These are phyloP conservation scores for Coniferiporia weirii DNA, from an alignment of 1,284 basidiomycete species.

Conservation along the genomic window DNA sequence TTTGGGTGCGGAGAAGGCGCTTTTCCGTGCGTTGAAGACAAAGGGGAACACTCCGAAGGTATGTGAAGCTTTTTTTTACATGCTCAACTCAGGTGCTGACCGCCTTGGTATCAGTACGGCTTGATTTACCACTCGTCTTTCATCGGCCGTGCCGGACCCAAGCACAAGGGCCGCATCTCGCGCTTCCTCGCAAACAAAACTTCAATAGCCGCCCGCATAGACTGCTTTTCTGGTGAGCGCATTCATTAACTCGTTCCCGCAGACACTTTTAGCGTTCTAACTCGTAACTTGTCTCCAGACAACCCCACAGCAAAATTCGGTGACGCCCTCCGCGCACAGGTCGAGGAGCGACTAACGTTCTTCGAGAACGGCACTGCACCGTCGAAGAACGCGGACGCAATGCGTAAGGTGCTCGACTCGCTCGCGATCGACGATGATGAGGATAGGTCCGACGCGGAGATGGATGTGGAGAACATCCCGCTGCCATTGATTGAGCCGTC, in stretches of 20 bases:
- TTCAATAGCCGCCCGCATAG: slow-evolving; percentile 96
- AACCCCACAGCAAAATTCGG: slow-evolving; percentile 92
- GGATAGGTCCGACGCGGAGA: slow-evolving; percentile 65
- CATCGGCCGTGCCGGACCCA: slow-evolving; percentile 92
- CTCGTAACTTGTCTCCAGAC: slow-evolving; percentile 39
- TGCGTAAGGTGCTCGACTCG: slow-evolving; percentile 69
- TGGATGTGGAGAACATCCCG: slow-evolving; percentile 47
- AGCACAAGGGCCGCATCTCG: slow-evolving; percentile 97
- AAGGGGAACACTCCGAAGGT: slow-evolving; percentile 99
- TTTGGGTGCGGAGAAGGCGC: slow-evolving; percentile 95
- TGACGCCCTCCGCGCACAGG: slow-evolving; percentile 88
- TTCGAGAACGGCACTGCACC: slow-evolving; percentile 81
- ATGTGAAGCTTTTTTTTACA: slow-evolving; percentile 18
- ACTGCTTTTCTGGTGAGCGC: slow-evolving; percentile 83
- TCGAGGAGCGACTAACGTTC: slow-evolving; percentile 93
- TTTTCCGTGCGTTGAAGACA: slow-evolving; percentile 97
- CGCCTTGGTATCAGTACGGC: slow-evolving; percentile 60
- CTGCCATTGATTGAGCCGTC: slow-evolving; percentile 51
- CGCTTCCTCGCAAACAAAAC: slow-evolving; percentile 99
- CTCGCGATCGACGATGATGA: slow-evolving; percentile 71
- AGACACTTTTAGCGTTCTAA: slow-evolving; percentile 2
- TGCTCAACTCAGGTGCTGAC: slow-evolving; percentile 3
- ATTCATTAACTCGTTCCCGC: neutral
- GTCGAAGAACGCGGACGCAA: slow-evolving; percentile 45
- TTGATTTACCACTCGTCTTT: slow-evolving; percentile 92